These are phyloP conservation scores for Setaria viridis DNA, from an alignment of 202 grass and related monocot species.

Conservation along the genomic window DNA sequence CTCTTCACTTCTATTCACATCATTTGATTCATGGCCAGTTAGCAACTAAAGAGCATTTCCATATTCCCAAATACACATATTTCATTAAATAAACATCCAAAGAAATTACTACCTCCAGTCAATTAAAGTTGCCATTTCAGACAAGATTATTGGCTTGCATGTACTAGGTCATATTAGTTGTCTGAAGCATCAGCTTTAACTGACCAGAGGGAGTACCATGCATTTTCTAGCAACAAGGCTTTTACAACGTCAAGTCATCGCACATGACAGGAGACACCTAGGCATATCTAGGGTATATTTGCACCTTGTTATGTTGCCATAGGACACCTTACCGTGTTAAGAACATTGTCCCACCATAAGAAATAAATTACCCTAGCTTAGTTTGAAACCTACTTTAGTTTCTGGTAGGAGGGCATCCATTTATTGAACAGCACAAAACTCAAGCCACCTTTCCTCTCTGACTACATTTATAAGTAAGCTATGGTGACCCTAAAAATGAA, in stretches of 20 bases:
- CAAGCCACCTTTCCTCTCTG: not conserved
- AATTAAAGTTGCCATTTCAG: too few relatives aligned
- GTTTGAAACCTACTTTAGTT: not conserved
- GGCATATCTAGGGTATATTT: not conserved
- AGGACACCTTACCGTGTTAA: not conserved
- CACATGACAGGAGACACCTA: not conserved
- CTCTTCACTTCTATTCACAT: not conserved
- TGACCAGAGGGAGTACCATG: not conserved
- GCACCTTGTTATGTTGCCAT: too few relatives aligned
- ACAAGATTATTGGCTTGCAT: too few relatives aligned
- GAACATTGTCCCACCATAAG: not conserved
- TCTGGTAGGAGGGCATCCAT: not conserved
- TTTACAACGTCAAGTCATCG: not conserved
- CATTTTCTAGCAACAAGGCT: not conserved
- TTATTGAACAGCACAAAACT: not conserved
- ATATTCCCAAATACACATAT: constrained; percentile 3
- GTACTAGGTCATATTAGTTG: too few relatives aligned
- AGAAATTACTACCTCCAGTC: not conserved
- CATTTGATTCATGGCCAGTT: not conserved
- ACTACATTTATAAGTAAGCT: not conserved
- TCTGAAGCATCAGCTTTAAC: too few relatives aligned
- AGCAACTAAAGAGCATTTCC: not conserved
- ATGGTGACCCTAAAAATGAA: not conserved
- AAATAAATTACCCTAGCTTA: not conserved
- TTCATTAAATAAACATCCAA: not conserved